phyloP scores from a whole-genome alignment of 2,329 filamentous ascomycete species.

The Cytospora piceae region DNA sequence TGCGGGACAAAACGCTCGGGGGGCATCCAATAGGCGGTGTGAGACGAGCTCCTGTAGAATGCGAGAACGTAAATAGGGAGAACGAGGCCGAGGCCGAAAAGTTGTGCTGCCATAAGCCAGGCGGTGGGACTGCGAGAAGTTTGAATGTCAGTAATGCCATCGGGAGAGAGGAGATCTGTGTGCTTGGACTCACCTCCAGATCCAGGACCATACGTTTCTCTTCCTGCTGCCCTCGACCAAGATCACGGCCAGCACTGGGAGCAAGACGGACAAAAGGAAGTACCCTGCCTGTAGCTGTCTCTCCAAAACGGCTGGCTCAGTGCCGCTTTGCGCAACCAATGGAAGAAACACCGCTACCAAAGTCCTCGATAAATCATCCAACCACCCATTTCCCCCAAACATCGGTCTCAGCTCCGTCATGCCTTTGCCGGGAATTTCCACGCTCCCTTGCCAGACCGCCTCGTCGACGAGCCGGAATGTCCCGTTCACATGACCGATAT shows the following conservation, averaged over 20 bases:
- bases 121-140: neutral
- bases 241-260: conserved; percentile 11
- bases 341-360: conserved; percentile 16
- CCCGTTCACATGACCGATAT: neutral
- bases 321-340: conserved; percentile 3
- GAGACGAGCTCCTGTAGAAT: conserved; percentile 8
- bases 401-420: conserved; percentile 1
- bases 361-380: conserved; percentile 2
- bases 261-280: conserved; percentile 4
- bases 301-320: neutral
- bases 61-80: conserved; percentile 19
- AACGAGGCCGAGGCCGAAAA: conserved; percentile 20
- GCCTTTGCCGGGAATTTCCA: neutral
- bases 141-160: neutral
- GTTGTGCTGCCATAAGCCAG: conserved; percentile 17
- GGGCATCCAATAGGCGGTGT: conserved; percentile 21
- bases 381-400: neutral
- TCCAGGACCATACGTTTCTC: conserved; percentile 12
- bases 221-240: conserved; percentile 17
- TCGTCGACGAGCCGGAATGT: conserved; percentile 20
- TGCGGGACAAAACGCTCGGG: conserved; percentile 16
- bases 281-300: conserved; percentile 15
- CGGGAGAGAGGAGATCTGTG: neutral
- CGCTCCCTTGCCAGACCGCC: conserved; percentile 17
- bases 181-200: conserved; percentile 14